Evolutionary conservation across 441 rosid genomes (phyloP).

Genomic region (Omphalea diandra): DNA sequence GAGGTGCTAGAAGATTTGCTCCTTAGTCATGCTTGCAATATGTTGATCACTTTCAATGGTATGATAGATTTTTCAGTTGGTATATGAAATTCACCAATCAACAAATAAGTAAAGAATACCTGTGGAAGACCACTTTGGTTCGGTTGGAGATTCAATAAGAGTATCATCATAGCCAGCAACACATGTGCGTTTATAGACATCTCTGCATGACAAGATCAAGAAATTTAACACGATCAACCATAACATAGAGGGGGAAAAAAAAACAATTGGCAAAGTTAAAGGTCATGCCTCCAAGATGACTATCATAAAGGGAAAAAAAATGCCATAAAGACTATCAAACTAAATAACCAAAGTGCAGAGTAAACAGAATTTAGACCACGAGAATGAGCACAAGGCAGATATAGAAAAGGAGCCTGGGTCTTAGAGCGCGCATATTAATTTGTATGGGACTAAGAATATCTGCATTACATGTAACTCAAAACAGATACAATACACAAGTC

Average conservation of each 20-base stretch:
- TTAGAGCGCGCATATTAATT: background rate
- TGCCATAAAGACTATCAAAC: background rate
- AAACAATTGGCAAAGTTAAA: background rate
- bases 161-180: conserved; percentile 76
- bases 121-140: conserved; percentile 88
- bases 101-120: conserved; percentile 37
- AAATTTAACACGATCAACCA: conserved; percentile 14
- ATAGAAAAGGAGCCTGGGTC: background rate
- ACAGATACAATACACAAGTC: background rate
- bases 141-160: conserved; percentile 78
- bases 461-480: background rate
- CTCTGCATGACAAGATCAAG: conserved; percentile 47
- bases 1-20: conserved; percentile 5
- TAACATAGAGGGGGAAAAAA: background rate
- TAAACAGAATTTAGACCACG: background rate
- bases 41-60: background rate
- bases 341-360: conserved; percentile 10
- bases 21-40: background rate
- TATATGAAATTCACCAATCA: background rate
- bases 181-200: conserved; percentile 56
- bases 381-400: background rate
- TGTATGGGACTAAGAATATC: background rate
- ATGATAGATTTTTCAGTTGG: conserved; percentile 3
- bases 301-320: background rate
- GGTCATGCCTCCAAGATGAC: no score